Evolutionary conservation across 2,329 filamentous ascomycete genomes (phyloP), one percentile per base, ranked within the genome.

Genomic region (Penicillium olsonii): DNA sequence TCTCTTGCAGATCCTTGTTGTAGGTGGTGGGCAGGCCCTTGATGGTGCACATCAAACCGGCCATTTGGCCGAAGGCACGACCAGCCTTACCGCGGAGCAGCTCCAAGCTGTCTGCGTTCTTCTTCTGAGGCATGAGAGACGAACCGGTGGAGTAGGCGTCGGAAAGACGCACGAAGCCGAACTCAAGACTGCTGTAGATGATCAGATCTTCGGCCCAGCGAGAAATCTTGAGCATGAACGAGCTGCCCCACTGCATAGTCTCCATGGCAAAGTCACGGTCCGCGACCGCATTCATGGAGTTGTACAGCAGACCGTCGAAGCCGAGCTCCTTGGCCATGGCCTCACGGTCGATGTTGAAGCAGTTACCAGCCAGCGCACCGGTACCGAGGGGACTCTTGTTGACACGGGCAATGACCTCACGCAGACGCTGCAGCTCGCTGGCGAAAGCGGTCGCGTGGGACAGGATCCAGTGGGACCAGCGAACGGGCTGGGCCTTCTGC

Each of bases 1-100:
- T 87, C 74, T 95, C 90, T 72, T 96, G 90, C n/a, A 95, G 73
- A 69, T 95, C 90, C 74, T 95, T 95, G 78, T 95, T 92, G 78
- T 95, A 95, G 3, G 87, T 90, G 37, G 82, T 87, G 2, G 89
- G 88, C 22, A 94, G 81, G 48, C 87, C 87, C 71, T 87, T 87
- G 70, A 85, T 71, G 31, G 84, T 88, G 75, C 85, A 85, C 81
- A 90, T 90, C 56, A 94, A 74, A 31, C 88, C 89, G 5, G 87
- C 82, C 84, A 92, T 88, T 57, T 90, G 86, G 20, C 90, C 90
- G 64, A 95, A 92, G 3, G 84, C 82, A 50, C 87, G 80, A 1
- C 88, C 89, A 24, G 80, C 78, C 75, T 92, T 92, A 44, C 88
- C 88, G n/a, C 88, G 81, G 52, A 92, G 79, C 29, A 92, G 76